Evolutionary conservation across 2,329 filamentous ascomycete genomes (phyloP).

Genomic region (Dactylellina drechsleri): DNA sequence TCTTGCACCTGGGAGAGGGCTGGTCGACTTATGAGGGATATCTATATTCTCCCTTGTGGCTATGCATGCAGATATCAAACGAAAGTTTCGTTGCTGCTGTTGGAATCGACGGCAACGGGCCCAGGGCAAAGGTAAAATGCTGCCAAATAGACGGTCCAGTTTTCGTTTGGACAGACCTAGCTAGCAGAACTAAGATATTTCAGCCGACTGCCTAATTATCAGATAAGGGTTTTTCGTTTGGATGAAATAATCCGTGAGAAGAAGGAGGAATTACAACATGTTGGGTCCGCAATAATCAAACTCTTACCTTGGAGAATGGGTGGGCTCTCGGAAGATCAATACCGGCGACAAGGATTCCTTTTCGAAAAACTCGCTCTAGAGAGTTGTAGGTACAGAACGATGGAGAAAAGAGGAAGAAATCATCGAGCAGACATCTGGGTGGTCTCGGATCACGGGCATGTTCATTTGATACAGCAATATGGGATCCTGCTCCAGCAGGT

Average conservation of each 20-base stretch:
- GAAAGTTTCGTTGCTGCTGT: conserved; percentile 23
- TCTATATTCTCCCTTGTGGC: conserved; percentile 21
- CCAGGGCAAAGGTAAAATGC: background rate
- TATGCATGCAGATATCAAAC: conserved; percentile 39
- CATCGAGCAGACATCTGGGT: too few species aligned
- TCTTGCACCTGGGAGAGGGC: background rate
- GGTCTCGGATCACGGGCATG: too few species aligned
- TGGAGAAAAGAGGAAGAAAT: too few species aligned
- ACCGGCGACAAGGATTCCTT: conserved; percentile 18
- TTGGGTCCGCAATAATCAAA: background rate
- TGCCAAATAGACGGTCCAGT: too few species aligned
- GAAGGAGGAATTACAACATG: conserved; percentile 19
- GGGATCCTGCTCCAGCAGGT: too few species aligned
- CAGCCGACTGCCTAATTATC: conserved; percentile 37
- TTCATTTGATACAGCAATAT: too few species aligned
- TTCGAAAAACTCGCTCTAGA: background rate
- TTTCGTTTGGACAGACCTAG: background rate
- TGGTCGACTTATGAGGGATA: conserved; percentile 23
- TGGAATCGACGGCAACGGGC: conserved; percentile 8
- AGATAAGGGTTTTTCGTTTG: conserved; percentile 32
- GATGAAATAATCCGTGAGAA: conserved; percentile 22
- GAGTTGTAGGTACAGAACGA: too few species aligned
- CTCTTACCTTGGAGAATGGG: conserved; percentile 11
- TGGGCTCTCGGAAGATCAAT: conserved; percentile 49
- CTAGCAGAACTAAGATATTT: background rate